Conservation (phyloP, 345 rosid species). For the Excoecaria cochinchinensis region DNA sequence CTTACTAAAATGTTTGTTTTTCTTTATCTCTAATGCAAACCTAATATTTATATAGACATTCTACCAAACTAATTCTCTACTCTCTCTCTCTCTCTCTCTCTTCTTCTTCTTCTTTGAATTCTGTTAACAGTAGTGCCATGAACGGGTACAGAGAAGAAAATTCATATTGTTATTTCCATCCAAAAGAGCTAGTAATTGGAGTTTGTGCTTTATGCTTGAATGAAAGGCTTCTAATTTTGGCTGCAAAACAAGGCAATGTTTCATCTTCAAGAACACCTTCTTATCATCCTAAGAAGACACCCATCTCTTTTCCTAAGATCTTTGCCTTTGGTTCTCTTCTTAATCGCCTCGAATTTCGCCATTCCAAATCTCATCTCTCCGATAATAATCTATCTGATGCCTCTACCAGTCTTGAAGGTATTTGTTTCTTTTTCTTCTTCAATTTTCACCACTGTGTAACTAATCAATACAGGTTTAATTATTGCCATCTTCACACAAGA, state of each 20-base stretch:
- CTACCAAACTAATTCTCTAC: not conserved
- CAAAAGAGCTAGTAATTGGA: conserved; percentile 57
- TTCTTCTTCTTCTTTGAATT: not conserved
- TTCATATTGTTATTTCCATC: conserved; percentile 75
- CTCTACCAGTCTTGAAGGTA: conserved; percentile 85
- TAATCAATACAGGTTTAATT: not conserved
- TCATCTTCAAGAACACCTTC: conserved; percentile 29
- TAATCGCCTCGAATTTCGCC: conserved; percentile 34
- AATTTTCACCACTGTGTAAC: not conserved
- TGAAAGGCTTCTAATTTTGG: conserved; percentile 81
- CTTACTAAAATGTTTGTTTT: not conserved
- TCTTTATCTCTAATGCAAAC: not conserved
- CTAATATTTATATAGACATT: not conserved
- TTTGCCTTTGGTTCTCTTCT: conserved; percentile 73
- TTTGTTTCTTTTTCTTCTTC: not conserved
- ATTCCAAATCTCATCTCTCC: conserved; percentile 40
- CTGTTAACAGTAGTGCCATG: conserved; percentile 29
- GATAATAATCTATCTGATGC: conserved; percentile 40
- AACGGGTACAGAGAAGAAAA: conserved; percentile 56
- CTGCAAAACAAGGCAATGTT: conserved; percentile 53
- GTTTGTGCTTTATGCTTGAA: conserved; percentile 78
- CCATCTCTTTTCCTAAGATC: conserved; percentile 60
- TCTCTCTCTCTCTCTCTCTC: conserved; percentile 4
- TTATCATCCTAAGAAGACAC: conserved; percentile 29
- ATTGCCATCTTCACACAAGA: not conserved